A percentile compares a stretch with the other conserved stretches of the same genome.
Conservation (phyloP, 495 filamentous ascomycete genomes). For the Cryomyces antarcticus region DNA sequence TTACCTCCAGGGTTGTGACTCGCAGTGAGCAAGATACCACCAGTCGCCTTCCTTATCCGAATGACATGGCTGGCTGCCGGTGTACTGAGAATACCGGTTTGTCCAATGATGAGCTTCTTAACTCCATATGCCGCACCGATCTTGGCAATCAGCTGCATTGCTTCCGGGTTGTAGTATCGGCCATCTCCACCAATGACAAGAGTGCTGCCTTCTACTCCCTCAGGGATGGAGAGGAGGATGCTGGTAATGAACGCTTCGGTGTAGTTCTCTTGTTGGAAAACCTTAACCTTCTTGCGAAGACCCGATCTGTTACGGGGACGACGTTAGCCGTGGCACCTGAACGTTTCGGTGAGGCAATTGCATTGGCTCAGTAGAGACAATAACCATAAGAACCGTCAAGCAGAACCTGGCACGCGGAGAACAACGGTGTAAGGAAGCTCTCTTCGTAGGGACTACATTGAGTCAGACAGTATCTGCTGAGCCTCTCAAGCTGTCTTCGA, state of each 20-base stretch:
- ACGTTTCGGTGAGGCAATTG: neutral
- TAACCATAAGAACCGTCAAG: neutral
- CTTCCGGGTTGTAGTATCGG: slow-evolving; percentile 90
- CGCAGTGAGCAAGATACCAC: slow-evolving; percentile 88
- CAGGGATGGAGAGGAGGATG: slow-evolving; percentile 87
- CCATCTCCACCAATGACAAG: slow-evolving; percentile 97
- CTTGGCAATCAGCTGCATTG: slow-evolving; percentile 90
- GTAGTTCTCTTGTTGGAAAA: slow-evolving; percentile 91
- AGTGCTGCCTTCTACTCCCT: slow-evolving; percentile 70
- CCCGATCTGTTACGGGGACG: slow-evolving; percentile 46
- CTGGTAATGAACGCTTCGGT: slow-evolving; percentile 86
- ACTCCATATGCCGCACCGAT: slow-evolving; percentile 93
- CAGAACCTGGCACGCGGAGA: neutral
- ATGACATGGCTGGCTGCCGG: slow-evolving; percentile 93
- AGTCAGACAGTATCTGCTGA: slow-evolving; percentile 1
- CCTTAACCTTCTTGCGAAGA: slow-evolving; percentile 93
- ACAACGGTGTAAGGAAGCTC: neutral
- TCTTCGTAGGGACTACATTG: neutral
- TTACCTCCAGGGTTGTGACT: slow-evolving; percentile 95
- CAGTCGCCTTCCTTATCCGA: slow-evolving; percentile 77
- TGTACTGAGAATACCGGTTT: slow-evolving; percentile 89
- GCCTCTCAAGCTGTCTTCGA: slow-evolving; percentile 7
- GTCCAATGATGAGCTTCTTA: slow-evolving; percentile 92
- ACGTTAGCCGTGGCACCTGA: slow-evolving; percentile 10
- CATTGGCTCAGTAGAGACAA: neutral